These are phyloP conservation scores for Exophiala bonariae DNA, from an alignment of 2,329 filamentous ascomycete species.

Conservation along the genomic window DNA sequence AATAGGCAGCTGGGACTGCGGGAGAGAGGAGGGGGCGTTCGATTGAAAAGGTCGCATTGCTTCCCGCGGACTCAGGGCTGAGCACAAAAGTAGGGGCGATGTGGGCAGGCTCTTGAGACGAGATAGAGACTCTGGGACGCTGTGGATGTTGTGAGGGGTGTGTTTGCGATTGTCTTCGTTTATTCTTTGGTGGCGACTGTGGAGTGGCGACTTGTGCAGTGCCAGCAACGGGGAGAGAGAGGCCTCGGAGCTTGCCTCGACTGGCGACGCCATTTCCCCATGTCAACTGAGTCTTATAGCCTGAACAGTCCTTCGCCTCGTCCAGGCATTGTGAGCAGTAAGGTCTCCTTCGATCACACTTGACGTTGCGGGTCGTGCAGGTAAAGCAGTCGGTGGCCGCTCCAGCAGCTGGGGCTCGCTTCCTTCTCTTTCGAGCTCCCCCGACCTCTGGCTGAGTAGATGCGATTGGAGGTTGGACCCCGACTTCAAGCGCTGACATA, in stretches of 20 bases:
- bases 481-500: constrained; percentile 1
- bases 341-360: constrained; percentile 87
- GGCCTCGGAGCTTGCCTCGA: constrained; percentile 86
- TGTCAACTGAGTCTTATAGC: constrained; percentile 94
- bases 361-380: constrained; percentile 77
- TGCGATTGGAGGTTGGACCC: background rate
- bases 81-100: constrained; percentile 1
- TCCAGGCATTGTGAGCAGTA: constrained; percentile 96
- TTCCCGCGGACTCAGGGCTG: constrained; percentile 1
- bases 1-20: constrained; percentile 1
- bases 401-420: constrained; percentile 83
- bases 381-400: constrained; percentile 94
- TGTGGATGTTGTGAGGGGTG: background rate
- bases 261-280: constrained; percentile 97
- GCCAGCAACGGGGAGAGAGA: constrained; percentile 68
- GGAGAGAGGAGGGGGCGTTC: constrained; percentile 4
- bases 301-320: constrained; percentile 86
- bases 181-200: constrained; percentile 11
- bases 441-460: constrained; percentile 5
- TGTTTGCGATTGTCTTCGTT: constrained; percentile 14
- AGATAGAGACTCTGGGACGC: background rate
- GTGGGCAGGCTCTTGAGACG: background rate
- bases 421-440: constrained; percentile 66
- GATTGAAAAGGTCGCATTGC: constrained; percentile 5
- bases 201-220: constrained; percentile 32